A percentile compares a stretch with the other conserved stretches of the same genome.
Evolutionary conservation across 148 eudicot species (phyloP).

Genomic region (Vaccinium corymbosum): DNA sequence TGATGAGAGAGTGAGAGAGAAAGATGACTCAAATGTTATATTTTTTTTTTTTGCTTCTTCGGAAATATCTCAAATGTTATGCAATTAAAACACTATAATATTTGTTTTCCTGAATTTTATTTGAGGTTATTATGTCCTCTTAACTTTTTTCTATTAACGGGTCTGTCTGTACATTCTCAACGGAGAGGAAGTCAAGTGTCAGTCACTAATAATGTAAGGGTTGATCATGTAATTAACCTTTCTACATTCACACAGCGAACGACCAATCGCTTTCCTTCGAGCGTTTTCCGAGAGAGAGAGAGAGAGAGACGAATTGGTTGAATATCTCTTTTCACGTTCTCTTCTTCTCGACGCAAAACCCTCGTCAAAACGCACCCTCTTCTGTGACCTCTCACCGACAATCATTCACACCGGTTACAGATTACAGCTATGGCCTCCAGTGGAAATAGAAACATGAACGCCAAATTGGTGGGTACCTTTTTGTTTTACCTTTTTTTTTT

Average conservation of each 20-base stretch:
- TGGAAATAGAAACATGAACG: conserved; percentile 34
- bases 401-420: background rate
- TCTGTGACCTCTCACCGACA: background rate
- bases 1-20: too few species aligned
- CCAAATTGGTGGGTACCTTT: conserved; percentile 27
- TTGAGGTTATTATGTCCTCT: too few species aligned
- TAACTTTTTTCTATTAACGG: too few species aligned
- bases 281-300: background rate
- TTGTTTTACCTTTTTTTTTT: background rate
- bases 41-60: too few species aligned
- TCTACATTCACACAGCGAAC: too few species aligned
- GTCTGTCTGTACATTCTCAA: too few species aligned
- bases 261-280: background rate
- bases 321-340: background rate
- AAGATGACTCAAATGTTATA: too few species aligned
- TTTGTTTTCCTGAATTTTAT: too few species aligned
- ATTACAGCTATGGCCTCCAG: conserved; percentile 22
- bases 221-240: background rate
- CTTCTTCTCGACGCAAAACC: background rate
- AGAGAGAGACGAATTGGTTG: background rate
- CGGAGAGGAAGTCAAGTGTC: too few species aligned
- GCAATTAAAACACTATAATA: too few species aligned
- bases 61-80: too few species aligned
- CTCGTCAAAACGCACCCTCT: background rate
- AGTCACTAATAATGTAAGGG: too few species aligned